Evolutionary conservation across 495 filamentous ascomycete species (phyloP).

Genomic region (Aspergillus avenaceus): DNA sequence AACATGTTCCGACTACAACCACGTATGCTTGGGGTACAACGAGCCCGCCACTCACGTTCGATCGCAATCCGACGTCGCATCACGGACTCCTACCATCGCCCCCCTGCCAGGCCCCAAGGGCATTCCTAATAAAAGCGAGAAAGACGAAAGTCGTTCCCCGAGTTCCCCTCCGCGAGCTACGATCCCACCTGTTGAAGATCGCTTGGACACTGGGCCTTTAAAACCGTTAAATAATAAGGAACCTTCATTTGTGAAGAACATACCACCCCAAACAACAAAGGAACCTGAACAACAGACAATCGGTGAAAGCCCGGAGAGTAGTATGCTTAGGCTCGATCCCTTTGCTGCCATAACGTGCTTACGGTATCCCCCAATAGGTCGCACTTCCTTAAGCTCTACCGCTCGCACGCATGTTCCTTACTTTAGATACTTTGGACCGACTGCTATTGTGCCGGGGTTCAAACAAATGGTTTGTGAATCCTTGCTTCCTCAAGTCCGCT

Average conservation of each 20-base stretch:
- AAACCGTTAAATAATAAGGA: conserved; percentile 20
- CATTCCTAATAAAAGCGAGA: conserved; percentile 12
- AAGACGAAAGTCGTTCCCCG: conserved; percentile 29
- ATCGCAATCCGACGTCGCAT: conserved; percentile 33
- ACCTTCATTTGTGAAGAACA: conserved; percentile 16
- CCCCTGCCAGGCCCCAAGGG: conserved; percentile 16
- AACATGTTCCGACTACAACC: conserved; percentile 71
- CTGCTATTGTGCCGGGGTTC: conserved; percentile 86
- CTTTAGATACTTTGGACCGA: conserved; percentile 84
- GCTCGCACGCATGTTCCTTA: conserved; percentile 71
- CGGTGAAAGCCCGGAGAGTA: conserved; percentile 38
- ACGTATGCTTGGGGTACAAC: conserved; percentile 65
- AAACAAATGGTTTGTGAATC: conserved; percentile 70
- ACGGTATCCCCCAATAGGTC: conserved; percentile 20
- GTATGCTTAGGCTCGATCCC: conserved; percentile 21
- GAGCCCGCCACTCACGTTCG: conserved; percentile 63
- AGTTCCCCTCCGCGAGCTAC: conserved; percentile 15
- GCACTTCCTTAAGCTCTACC: conserved; percentile 37
- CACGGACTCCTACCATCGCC: conserved; percentile 21
- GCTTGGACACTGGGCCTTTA: conserved; percentile 11
- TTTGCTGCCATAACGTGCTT: conserved; percentile 6
- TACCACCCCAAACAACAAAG: conserved; percentile 19
- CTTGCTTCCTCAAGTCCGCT: background rate
- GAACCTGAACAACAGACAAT: conserved; percentile 27
- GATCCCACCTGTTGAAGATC: conserved; percentile 2